Conservation (phyloP, 2,329 filamentous ascomycete species). For the Tricladium varicosporioides region DNA sequence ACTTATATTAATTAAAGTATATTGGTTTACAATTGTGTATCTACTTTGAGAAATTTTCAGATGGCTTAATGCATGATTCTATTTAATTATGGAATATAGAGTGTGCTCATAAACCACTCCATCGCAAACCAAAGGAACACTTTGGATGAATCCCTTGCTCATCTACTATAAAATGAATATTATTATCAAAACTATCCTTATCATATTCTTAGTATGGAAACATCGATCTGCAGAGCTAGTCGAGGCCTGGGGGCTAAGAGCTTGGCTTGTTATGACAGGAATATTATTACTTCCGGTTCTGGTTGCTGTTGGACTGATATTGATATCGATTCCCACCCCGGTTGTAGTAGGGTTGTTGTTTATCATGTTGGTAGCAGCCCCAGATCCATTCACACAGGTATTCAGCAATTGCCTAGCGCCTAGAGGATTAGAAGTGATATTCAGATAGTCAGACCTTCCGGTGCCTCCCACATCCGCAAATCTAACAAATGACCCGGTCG, state of each 20-base stretch:
- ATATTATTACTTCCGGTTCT: background rate
- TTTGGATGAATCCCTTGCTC: no score
- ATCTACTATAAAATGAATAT: no score
- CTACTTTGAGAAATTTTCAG: no score
- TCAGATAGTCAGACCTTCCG: slow-evolving; percentile 3
- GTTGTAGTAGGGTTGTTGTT: background rate
- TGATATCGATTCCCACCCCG: background rate
- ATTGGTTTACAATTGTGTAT: no score
- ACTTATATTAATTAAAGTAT: no score
- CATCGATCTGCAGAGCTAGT: background rate
- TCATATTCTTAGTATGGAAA: no score
- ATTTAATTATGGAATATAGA: no score
- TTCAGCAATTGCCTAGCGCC: background rate
- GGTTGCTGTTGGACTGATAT: no score
- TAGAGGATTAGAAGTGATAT: background rate
- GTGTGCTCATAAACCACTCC: no score
- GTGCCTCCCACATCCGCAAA: slow-evolving; percentile 14
- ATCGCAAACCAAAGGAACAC: no score
- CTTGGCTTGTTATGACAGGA: background rate
- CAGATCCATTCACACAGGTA: background rate
- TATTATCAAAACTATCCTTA: no score
- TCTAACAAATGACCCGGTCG: background rate
- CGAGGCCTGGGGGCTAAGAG: background rate
- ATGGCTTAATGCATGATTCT: no score
- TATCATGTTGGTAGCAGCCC: background rate